Evolutionary conservation across 768 basidiomycete genomes (phyloP), one percentile per base, ranked within the genome.

Genomic region (Lepiota venenata): DNA sequence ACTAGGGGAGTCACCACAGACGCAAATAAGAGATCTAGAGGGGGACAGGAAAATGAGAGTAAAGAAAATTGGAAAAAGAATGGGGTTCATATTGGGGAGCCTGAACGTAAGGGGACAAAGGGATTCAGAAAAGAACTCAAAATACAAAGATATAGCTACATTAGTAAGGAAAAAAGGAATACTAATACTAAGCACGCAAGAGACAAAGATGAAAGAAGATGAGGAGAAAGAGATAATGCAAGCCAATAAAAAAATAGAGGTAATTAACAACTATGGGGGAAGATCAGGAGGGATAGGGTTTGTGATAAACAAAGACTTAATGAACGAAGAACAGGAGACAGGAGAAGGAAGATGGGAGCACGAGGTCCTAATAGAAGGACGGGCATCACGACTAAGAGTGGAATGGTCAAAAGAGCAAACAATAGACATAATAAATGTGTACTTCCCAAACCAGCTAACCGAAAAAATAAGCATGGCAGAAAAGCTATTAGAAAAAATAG

Each of bases 221-320:
- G 14, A 61, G 46, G 1, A 50, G 36, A 16, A 18, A 5, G 51
- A 36, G 2, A 47, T 36, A 16, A 42, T 42, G 46, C 29, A 18
- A 15, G 21, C 22, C 21, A 44, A 42, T 42, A 20, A 15, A 16
- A 18, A 47, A 32, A 21, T 39, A 15, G 32, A 4, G 32, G 32
- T 40, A 42, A 58, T 68, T 0, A n/a, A 59, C 0, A 52, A 54
- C 42, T 59, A 58, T 15, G 48, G 57, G n/a, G n/a, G n/a, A n/a
- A n/a, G n/a, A n/a, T n/a, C n/a, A 11, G 58, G 44, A 55, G 72
- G 71, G 27, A 60, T 72, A 7, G 73, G 70, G 0, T 55, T 73
- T 3, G 58, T 72, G 0, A 45, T 74, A 9, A 72, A 74, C 49
- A 72, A 66, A 58, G 42, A 61, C 2, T 18, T 64, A 0, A 58